Evolutionary conservation across 106 monocot genomes (phyloP).

Genomic region (Narthecium ossifragum): DNA sequence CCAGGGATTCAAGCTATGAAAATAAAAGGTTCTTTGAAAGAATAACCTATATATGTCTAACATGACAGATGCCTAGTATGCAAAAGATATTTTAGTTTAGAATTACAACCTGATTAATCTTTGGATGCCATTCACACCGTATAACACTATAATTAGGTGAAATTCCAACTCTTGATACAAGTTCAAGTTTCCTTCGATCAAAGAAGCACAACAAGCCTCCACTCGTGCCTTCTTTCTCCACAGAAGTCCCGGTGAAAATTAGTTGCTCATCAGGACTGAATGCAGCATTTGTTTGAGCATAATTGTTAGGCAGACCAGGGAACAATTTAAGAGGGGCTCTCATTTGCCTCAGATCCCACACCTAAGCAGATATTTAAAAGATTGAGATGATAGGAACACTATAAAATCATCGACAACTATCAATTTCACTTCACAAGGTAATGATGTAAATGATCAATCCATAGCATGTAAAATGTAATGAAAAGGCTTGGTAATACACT

Average conservation of each 20-base stretch:
- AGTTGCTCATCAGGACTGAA: constrained; percentile 97
- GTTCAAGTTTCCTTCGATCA: constrained; percentile 86
- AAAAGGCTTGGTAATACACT: background rate
- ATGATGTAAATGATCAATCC: no score
- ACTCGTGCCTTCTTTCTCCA: constrained; percentile 65
- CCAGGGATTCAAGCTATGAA: no score
- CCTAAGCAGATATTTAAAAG: constrained; percentile 27
- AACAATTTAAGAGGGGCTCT: constrained; percentile 71
- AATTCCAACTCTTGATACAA: constrained; percentile 76
- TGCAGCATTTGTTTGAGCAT: constrained; percentile 88
- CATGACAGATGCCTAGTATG: background rate
- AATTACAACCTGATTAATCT: constrained; percentile 62
- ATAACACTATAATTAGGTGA: constrained; percentile 76
- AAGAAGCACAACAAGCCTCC: constrained; percentile 87
- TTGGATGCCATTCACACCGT: constrained; percentile 90
- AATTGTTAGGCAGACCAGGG: constrained; percentile 77
- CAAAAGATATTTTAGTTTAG: background rate
- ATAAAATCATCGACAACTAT: no score
- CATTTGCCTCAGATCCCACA: constrained; percentile 93
- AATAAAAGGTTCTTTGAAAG: no score
- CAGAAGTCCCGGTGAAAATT: constrained; percentile 87
- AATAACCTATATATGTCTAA: no score
- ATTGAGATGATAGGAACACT: no score
- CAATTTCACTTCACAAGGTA: no score
- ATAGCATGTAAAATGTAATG: background rate